Base-by-base conservation (phyloP, 202 grass and related monocot species). In the Musa balbisiana region DNA sequence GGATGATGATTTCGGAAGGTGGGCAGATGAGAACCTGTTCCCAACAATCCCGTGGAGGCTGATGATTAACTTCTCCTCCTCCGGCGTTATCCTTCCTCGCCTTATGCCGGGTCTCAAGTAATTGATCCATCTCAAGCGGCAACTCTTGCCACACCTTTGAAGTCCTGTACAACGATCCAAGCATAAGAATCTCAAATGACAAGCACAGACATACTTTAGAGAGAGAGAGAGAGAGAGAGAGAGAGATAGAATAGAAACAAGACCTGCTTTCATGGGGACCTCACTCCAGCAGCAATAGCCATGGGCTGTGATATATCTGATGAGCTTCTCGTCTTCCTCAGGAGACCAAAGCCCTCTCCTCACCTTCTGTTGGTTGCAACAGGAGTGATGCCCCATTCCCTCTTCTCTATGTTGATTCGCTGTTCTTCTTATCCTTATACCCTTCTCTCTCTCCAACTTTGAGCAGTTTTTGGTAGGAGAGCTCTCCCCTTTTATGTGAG, bases 311-410 rank as follows among this genome's bases (percentile, higher is more conserved):
- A 99, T 99, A 85, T 99, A 99, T 67, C 85, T 87, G 86, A 99
- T 88, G 78, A 99, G 87, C 85, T 99, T 99, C 83, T 99, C 96
- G 23, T 99, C 96, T 52, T 99, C 96, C 85, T 95, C 96, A 26
- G 96, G 96, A 72, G 96, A 99, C 96, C 96, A 99, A 51, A 99
- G 77, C 1, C 96, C 96, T 82, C 96, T 92, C 81, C 92, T 99
- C 73, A 99, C 96, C 89, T 99, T 99, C 79, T 99, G 96, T 85
- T 99, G 96, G 78, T 92, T 99, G 86, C 96, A 99, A 87, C 96
- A 99, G 49, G 96, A 90, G 78, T 99, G 96, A 69, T 99, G 96
- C 83, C 96, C 96, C 96, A 99, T 99, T 70, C 78, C 55, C 75
- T 81, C 82, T 75, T 71, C 79, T 82, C 76, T 52, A 66, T 80